Base-by-base conservation (phyloP, 306 rosid genomes). In the Cucumis cinereus region DNA sequence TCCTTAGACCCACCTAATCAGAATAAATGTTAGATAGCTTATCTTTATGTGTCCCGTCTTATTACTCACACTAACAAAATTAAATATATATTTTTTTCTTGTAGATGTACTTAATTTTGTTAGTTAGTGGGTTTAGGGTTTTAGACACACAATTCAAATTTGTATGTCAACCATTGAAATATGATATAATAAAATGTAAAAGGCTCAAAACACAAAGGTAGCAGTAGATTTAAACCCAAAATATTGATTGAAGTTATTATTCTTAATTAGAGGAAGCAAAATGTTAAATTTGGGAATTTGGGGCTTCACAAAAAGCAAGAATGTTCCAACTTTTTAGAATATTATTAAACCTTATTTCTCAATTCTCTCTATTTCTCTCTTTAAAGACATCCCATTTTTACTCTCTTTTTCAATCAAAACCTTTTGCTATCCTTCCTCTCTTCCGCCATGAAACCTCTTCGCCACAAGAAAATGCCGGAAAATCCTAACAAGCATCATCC, bases 361-460 rank as follows among this genome's bases (percentile, higher is more conserved):
- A 30, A 30, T 20, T 71, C 38, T 15, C 14, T 8, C 54, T 69
- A 5, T 45, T 20, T 7, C 49, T 38, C 45, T 66, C 73, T 40
- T 66, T 20, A 71, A 28, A 71, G 19, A 5, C 71, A 36, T 33
- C 15, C 15, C 71, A 64, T 64, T 19, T 63, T 53, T 8, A 64
- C 16, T 15, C 49, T 49, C 54, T 15, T 49, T 13, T 13, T 49
- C 54, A 15, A 49, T 1, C 54, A 1, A 49, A 14, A 49, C 33
- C 33, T 69, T 68, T 56, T 69, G 23, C 55, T 22, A 68, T 4
- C 35, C 54, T 43, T 61, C 68, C 22, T 33, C 73, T 67, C 33
- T 64, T 63, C 22, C 73, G 58, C 81, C 77, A 88, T 82, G 91
- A 66, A 74, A 78, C 78, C 67, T 77, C 73, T 54, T 43, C 56